Evolutionary conservation across 2,329 filamentous ascomycete species (phyloP).

Genomic region (Hypomyces rosellus): DNA sequence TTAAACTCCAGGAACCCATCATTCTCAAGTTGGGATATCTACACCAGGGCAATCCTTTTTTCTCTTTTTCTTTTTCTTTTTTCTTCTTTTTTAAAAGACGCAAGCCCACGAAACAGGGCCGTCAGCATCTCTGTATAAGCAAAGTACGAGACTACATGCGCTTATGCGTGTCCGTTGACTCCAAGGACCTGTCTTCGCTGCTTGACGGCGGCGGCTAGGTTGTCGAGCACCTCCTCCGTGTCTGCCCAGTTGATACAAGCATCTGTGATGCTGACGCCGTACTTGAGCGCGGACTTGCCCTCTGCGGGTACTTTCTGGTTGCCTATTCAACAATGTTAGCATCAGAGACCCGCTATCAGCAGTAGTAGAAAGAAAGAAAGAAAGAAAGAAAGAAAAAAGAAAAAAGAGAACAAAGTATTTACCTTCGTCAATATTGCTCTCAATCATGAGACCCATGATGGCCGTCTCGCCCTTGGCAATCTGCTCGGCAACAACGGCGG

Average conservation of each 20-base stretch:
- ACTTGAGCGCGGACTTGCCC: conserved; percentile 77
- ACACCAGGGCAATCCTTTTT: too few relatives aligned
- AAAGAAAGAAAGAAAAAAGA: not conserved
- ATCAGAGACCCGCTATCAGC: conserved; percentile 18
- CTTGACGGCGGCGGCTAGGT: conserved; percentile 73
- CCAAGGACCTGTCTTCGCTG: conserved; percentile 52
- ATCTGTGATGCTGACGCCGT: conserved; percentile 95
- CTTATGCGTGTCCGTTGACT: conserved; percentile 1
- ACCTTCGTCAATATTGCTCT: conserved; percentile 95
- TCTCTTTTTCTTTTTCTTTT: too few relatives aligned
- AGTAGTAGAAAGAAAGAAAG: too few relatives aligned
- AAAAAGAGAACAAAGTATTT: conserved; percentile 21
- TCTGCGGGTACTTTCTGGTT: conserved; percentile 87
- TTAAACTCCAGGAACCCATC: too few relatives aligned
- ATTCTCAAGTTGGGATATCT: too few relatives aligned
- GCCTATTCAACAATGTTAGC: conserved; percentile 39
- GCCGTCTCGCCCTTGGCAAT: conserved; percentile 74
- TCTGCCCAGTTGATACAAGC: conserved; percentile 95
- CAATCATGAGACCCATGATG: conserved; percentile 98
- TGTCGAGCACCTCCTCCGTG: conserved; percentile 71
- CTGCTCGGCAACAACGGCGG: conserved; percentile 73
- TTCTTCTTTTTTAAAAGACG: too few relatives aligned
- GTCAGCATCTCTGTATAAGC: too few relatives aligned
- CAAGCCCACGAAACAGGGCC: too few relatives aligned
- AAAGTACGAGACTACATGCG: too few relatives aligned